Evolutionary conservation across 768 basidiomycete genomes (phyloP).

Genomic region (Daedaleopsis nitida): DNA sequence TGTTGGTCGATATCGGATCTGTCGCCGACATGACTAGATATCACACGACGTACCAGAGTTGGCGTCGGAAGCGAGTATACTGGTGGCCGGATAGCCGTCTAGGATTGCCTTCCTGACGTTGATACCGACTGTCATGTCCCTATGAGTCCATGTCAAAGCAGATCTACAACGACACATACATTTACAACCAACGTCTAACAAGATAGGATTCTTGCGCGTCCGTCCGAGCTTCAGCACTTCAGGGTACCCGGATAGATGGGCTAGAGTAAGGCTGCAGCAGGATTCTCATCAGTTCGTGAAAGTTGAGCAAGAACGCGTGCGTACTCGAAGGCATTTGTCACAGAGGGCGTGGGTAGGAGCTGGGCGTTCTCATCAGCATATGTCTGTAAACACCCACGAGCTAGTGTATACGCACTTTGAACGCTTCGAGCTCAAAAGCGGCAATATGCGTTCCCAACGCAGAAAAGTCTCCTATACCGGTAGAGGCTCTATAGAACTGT

Average conservation of each 20-base stretch:
- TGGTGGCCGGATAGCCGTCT: slow-evolving; percentile 42
- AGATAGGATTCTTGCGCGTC: slow-evolving; percentile 36
- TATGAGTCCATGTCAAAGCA: not conserved
- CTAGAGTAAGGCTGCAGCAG: slow-evolving; percentile 20
- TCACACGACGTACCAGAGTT: slow-evolving; percentile 28
- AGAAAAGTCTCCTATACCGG: no score
- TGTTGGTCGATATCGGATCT: no score
- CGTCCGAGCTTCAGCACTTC: slow-evolving; percentile 35
- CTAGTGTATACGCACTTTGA: no score
- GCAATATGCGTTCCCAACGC: no score
- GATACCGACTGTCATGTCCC: slow-evolving; percentile 33
- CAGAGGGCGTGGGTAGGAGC: no score
- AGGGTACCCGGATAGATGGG: slow-evolving; percentile 16
- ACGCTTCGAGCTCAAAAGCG: no score
- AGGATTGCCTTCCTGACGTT: slow-evolving; percentile 40
- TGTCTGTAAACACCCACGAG: no score
- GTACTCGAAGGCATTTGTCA: no score
- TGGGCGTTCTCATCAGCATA: no score
- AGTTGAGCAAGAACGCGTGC: no score
- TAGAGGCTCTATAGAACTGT: no score
- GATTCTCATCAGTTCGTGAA: no score
- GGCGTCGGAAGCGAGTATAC: slow-evolving; percentile 39
- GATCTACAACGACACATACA: slow-evolving; percentile 27
- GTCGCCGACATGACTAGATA: slow-evolving; percentile 27
- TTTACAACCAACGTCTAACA: slow-evolving; percentile 46